Evolutionary conservation across 1,139 yeast species (phyloP), one percentile per base, ranked within the genome.

Genomic region (Zygosaccharomyces sapae): DNA sequence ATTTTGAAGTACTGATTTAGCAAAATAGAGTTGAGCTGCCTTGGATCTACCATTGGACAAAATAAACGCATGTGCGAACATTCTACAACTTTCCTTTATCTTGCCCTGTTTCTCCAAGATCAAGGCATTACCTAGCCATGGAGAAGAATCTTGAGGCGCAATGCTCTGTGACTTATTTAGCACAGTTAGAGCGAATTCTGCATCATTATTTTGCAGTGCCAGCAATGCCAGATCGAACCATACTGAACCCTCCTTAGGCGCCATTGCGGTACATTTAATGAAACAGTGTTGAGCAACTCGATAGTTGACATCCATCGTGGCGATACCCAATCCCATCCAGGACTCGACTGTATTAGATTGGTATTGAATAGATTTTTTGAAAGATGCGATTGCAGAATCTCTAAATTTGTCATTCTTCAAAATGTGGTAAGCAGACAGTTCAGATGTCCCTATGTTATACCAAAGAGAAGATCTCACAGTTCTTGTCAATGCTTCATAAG

Each of bases 101-200:
- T 84, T 77, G 0, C 89, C 94, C n/a, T 66, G 59, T 0, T 77
- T 77, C 48, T 79, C 79, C 1, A 82, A 76, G 0, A 85, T 70
- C 33, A 90, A 66, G 0, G 96, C 97, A 60, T 83, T 80, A 0
- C 96, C 96, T 35, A 86, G 65, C 97, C 98, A 92, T 0, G 96
- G 78, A n/a, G 73, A 72, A 0, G 86, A 73, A 48, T 75, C 77
- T 44, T 82, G 85, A 1, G 98, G 97, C 2, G 92, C 85, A 8
- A 86, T 72, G 13, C 95, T 81, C 56, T 87, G 94, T 0, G 95
- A 84, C 54, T 87, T 76, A 41, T 75, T 70, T 53, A 86, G 81
- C 0, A 95, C 82, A 52, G 84, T 83, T 44, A 76, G 75, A 0
- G 97, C 94, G 38, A 92, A 74, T 44, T 78, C 82, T 5, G 74